Evolutionary conservation across 2,329 filamentous ascomycete genomes (phyloP).

Genomic region (Amesomyces nigricolor): DNA sequence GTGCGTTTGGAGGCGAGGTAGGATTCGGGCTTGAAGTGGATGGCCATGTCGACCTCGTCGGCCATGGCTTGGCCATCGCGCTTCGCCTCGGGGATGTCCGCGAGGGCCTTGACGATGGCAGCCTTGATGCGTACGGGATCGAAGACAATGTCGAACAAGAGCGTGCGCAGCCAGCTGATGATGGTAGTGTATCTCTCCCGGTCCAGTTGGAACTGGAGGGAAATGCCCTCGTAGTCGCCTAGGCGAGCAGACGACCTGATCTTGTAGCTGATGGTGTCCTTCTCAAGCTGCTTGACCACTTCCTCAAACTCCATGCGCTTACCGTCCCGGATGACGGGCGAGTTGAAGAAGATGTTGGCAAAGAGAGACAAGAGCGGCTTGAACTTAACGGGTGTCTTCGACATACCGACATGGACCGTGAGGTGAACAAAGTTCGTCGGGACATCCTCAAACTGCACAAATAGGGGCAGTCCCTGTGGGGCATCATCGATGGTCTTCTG

Average conservation of each 20-base stretch:
- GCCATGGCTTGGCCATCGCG: constrained; percentile 71
- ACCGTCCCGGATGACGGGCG: constrained; percentile 72
- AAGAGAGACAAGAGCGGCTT: constrained; percentile 83
- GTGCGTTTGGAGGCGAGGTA: constrained; percentile 72
- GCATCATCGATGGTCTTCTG: constrained; percentile 73
- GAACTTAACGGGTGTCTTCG: constrained; percentile 68
- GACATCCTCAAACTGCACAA: constrained; percentile 96
- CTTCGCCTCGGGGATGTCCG: constrained; percentile 88
- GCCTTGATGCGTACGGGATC: constrained; percentile 63
- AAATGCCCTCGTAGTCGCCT: constrained; percentile 75
- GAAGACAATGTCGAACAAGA: constrained; percentile 86
- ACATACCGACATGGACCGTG: constrained; percentile 72
- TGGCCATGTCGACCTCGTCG: constrained; percentile 63
- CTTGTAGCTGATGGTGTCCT: constrained; percentile 80
- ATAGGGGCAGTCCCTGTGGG: constrained; percentile 61
- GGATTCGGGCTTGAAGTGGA: constrained; percentile 73
- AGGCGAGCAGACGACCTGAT: constrained; percentile 64
- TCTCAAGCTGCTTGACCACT: constrained; percentile 84
- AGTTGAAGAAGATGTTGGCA: constrained; percentile 89
- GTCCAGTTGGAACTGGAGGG: constrained; percentile 80
- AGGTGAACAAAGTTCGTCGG: constrained; percentile 89
- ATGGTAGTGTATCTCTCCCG: constrained; percentile 77
- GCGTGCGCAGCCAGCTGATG: constrained; percentile 75
- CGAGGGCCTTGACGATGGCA: constrained; percentile 71
- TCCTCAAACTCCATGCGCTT: constrained; percentile 81